These are phyloP conservation scores for Eucalyptus polyanthemos DNA, from an alignment of 345 rosid genomes.

Conservation along the genomic window DNA sequence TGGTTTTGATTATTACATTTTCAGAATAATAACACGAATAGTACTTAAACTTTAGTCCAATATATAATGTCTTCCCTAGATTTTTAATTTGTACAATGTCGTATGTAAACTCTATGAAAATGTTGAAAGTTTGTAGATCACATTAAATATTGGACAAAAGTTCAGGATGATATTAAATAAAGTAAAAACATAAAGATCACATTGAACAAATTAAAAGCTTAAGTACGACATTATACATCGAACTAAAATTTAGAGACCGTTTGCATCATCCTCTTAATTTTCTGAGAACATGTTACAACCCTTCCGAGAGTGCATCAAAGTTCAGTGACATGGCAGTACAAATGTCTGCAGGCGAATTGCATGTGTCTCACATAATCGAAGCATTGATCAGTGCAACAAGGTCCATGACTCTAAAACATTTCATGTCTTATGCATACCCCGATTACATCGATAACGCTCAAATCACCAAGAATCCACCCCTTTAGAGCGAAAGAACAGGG, in stretches of 20 bases:
- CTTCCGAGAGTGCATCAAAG: background rate
- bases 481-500: background rate
- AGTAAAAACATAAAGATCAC: background rate
- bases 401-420: background rate
- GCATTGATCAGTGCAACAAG: background rate
- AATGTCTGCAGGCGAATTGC: background rate
- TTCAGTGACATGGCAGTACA: background rate
- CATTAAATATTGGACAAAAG: background rate
- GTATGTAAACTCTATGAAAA: accelerated
- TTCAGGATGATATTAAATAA: background rate
- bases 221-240: background rate
- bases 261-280: background rate
- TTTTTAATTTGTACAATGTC: background rate
- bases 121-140: background rate
- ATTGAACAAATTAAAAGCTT: background rate
- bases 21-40: background rate
- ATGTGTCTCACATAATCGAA: background rate
- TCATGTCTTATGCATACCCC: background rate
- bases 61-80: background rate
- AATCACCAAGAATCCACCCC: background rate
- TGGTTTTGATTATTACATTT: background rate
- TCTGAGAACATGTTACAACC: background rate
- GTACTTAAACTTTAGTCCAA: accelerated
- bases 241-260: background rate
- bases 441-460: background rate